Evolutionary conservation across 441 rosid species (phyloP), one percentile per base, ranked within the genome.

Genomic region (Aquilaria agallochum): DNA sequence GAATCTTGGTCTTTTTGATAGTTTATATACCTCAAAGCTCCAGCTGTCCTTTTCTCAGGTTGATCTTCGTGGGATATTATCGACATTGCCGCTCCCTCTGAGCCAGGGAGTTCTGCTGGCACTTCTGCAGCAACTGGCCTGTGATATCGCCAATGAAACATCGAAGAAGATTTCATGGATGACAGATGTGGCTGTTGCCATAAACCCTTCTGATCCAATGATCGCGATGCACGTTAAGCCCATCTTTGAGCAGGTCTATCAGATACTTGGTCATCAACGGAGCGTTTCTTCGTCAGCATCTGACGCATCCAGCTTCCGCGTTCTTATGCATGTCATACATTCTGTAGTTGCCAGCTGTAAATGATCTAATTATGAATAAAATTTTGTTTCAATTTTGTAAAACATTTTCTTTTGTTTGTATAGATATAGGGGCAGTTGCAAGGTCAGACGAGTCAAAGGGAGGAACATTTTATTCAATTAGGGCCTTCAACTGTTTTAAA

Each of bases 51-150:
- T 31, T 31, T n/a, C 31, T 4, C 66, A 86, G 92, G 89, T 81
- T 51, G 89, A 86, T 71, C 63, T 86, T 44, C 78, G 65, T 11
- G 73, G 79, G 56, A 68, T 86, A n/a, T 69, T 83, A 62, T 62
- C 81, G 4, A 53, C 61, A 63, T 34, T 64, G 6, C 87, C 89
- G 0, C 63, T 80, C 5, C 87, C 83, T 34, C 63, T 86, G 59
- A 86, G 87, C 74, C 92, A 86, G 65, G 84, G 92, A 66, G 87
- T 83, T 51, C 80, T 86, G 40, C 80, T 86, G 49, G 79, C 89
- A 2, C 89, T 86, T 58, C 69, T 86, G 12, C 92, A 86, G 73
- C 92, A 86, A 44, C 56, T 86, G 70, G 80, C 89, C 46, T 86
- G 84, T 42, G 92, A 86, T 66, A 75, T 83, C 56, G 69, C 66